Evolutionary conservation across 2,329 filamentous ascomycete genomes (phyloP), one percentile per base, ranked within the genome.

Genomic region (Talaromyces sp.): DNA sequence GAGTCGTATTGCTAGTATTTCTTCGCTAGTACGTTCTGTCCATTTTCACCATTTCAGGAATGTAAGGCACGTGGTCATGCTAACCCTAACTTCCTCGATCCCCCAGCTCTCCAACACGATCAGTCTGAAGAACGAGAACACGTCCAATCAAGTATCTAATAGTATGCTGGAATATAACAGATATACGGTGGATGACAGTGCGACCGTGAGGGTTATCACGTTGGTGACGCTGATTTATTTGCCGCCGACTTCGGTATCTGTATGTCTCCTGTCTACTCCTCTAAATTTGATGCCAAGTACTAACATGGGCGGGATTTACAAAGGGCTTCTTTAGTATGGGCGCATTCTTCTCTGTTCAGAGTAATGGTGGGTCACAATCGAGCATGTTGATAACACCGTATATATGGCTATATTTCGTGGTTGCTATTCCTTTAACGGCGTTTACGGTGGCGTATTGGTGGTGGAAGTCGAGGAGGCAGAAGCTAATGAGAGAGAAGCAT

Each of bases 211-310:
- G 3, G 69, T 73, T 3, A 70, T 75, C 10, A 75, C 74, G 3
- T 63, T 73, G 1, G 70, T 75, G 10, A 73, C 73, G 2, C 50
- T 76, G 17, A 72, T 74, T 7, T 76, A 73, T 66, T 69, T 76
- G 0, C 78, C 78, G 1, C 70, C 76, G 6, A 78, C 77, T 2
- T 79, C 78, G 62, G 72, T 77, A 2, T 75, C 74, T 7, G 77
- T 79, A 69, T 70, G 74, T 72, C 27, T 37, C 13, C 37, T 37
- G 27, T 15, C n/a, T 7, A 5, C 49, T 33, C 3, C 17, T 19
- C 47, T 11, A 10, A 1, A 3, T 33, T 52, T 33, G 13, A 31
- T 52, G 22, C 27, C 33, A 9, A 2, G 1, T 4, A 52, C 15
- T 33, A 7, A 52, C 49, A 33, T 15, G 45, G 22, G 4, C n/a